Base-by-base conservation (phyloP, 73 alveolate species). In the Loxodes magnus region DNA sequence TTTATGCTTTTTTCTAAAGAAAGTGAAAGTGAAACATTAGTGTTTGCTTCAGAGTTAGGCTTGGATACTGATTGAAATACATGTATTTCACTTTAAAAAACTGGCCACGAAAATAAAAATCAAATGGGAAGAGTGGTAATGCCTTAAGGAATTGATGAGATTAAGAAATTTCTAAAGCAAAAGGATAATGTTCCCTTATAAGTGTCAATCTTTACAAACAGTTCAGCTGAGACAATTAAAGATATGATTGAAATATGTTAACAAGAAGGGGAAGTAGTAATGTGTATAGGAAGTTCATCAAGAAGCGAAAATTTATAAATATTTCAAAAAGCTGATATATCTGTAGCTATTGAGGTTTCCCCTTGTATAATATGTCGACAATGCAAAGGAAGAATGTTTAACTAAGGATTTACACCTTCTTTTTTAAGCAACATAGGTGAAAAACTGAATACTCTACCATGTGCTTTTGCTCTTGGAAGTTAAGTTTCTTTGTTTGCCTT, bases 221-320 rank as follows among this genome's bases (percentile, higher is more conserved):
- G 43, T n/a, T n/a, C 36, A 9, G 27, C 22, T 12, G 17, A 37
- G 7, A 25, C 27, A 25, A 46, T 46, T n/a, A 16, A 12, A 1
- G 59, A 46, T 25, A 46, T 46, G 59, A 24, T 46, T 14, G 27
- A 46, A 46, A 46, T 46, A n/a, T 46, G 27, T 41, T 41, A 46
- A 46, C 36, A 46, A 46, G 5, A 46, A 2, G 59, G 59, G 0
- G 59, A 46, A 46, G 59, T 46, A n/a, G 53, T 24, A 7, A 10
- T 46, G 27, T 37, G 22, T 1, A 22, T 46, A 0, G 59, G 59
- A 7, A 41, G 39, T 2, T 21, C 43, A n/a, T 24, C n/a, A 9
- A 37, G 27, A n/a, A 10, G 43, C n/a, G 43, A 46, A 25, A 46
- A 46, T 24, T 10, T 24, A 2, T 10, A 10, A 25, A 46, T 46